These are phyloP conservation scores for Kodamaea restingae DNA, from an alignment of 805 yeast species.

Conservation along the genomic window DNA sequence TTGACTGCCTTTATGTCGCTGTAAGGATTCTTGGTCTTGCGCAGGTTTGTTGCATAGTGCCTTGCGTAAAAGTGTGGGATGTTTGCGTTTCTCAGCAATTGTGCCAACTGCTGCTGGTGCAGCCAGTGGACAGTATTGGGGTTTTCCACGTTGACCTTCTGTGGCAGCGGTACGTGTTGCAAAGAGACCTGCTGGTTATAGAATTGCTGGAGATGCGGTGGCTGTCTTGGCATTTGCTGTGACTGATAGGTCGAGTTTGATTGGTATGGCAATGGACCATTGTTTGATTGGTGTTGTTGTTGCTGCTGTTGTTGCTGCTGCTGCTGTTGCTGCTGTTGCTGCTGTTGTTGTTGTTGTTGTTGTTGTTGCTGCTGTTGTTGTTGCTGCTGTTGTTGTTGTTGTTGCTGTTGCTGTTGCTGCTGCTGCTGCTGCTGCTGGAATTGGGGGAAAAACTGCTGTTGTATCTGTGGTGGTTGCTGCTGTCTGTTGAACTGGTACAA, in stretches of 20 bases:
- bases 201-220: slow-evolving; percentile 18
- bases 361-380: slow-evolving; percentile 15
- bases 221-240: slow-evolving; percentile 18
- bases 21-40: slow-evolving; percentile 41
- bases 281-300: slow-evolving; percentile 15
- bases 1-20: slow-evolving; percentile 35
- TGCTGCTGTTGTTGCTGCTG: slow-evolving; percentile 22
- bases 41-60: slow-evolving; percentile 67
- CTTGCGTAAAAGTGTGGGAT: slow-evolving; percentile 81
- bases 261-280: background rate
- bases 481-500: slow-evolving; percentile 20
- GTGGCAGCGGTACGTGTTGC: slow-evolving; percentile 15
- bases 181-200: slow-evolving; percentile 12
- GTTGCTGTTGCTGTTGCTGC: slow-evolving; percentile 16
- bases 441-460: slow-evolving; percentile 21
- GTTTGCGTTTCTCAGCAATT: slow-evolving; percentile 59
- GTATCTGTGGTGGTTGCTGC: slow-evolving; percentile 20
- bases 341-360: slow-evolving; percentile 17
- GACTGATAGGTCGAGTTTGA: slow-evolving; percentile 4
- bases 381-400: slow-evolving; percentile 14
- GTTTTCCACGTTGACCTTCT: slow-evolving; percentile 38
- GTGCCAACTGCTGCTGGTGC: slow-evolving; percentile 72
- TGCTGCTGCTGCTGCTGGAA: slow-evolving; percentile 21
- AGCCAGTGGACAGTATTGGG: slow-evolving; percentile 61
- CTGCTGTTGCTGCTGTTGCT: slow-evolving; percentile 15